Evolutionary conservation across 805 yeast genomes (phyloP).

Genomic region (Candida nitratophila): DNA sequence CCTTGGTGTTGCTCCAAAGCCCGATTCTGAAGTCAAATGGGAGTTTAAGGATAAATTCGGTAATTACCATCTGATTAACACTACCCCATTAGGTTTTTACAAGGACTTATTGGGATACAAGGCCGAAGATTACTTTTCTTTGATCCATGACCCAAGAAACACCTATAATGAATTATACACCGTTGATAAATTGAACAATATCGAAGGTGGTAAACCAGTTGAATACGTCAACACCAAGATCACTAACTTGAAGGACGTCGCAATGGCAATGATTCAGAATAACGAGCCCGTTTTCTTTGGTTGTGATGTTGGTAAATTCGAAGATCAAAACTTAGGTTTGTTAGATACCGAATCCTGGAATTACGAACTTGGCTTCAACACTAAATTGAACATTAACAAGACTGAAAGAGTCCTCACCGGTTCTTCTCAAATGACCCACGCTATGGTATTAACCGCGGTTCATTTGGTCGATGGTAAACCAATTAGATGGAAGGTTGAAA

Average conservation of each 20-base stretch:
- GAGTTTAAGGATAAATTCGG: conserved; percentile 71
- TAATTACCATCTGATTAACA: conserved; percentile 39
- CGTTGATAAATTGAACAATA: conserved; percentile 72
- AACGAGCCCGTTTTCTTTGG: conserved; percentile 86
- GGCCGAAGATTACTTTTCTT: conserved; percentile 49
- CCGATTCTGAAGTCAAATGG: conserved; percentile 62
- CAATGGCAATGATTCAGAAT: conserved; percentile 60
- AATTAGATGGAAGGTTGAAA: conserved; percentile 67
- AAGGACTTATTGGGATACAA: conserved; percentile 45
- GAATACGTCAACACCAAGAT: conserved; percentile 68
- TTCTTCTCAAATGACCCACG: conserved; percentile 77
- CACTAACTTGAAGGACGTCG: conserved; percentile 49
- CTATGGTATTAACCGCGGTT: conserved; percentile 81
- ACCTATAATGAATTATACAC: conserved; percentile 57
- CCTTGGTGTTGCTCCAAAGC: conserved; percentile 75
- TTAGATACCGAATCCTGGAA: conserved; percentile 69
- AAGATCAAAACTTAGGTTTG: conserved; percentile 54
- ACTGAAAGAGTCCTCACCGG: conserved; percentile 27
- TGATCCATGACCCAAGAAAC: conserved; percentile 83
- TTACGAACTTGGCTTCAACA: conserved; percentile 50
- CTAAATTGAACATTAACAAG: conserved; percentile 26
- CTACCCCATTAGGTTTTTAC: conserved; percentile 67
- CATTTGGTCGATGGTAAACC: conserved; percentile 58
- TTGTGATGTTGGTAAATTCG: conserved; percentile 75
- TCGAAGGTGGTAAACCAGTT: conserved; percentile 65